These are phyloP conservation scores for Quillaja saponaria DNA, from an alignment of 306 rosid species.

Conservation along the genomic window DNA sequence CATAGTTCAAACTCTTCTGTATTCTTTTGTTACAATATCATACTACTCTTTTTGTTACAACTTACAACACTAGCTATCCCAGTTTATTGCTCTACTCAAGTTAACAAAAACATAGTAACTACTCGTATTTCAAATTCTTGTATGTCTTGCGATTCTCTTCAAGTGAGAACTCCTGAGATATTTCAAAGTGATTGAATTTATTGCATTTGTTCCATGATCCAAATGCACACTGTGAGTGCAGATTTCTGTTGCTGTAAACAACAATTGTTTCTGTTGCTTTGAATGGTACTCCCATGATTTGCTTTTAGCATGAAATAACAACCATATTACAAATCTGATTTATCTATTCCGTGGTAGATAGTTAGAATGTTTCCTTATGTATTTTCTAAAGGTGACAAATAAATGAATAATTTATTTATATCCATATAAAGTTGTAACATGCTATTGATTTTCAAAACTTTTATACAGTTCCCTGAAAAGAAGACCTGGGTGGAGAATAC, in stretches of 20 bases:
- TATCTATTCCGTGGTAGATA: slow-evolving; percentile 9
- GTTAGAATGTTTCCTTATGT: slow-evolving; percentile 11
- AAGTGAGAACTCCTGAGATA: no score
- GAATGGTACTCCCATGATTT: no score
- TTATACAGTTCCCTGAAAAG: slow-evolving; percentile 59
- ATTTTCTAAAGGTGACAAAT: no score
- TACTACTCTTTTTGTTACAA: slow-evolving; percentile 5
- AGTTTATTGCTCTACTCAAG: no score
- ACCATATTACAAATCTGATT: slow-evolving; percentile 6
- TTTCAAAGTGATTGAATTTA: no score
- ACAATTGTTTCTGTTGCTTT: slow-evolving; percentile 5
- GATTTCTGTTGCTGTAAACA: no score
- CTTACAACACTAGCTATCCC: slow-evolving; percentile 2
- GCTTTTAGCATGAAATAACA: slow-evolving; percentile 16
- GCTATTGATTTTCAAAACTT: slow-evolving; percentile 29
- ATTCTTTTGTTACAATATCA: slow-evolving; percentile 5
- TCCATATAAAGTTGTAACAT: slow-evolving; percentile 23
- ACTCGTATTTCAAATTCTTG: neutral
- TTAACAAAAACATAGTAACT: neutral
- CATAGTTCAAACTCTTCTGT: neutral
- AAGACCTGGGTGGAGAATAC: slow-evolving; percentile 56
- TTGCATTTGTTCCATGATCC: no score
- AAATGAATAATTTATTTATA: neutral
- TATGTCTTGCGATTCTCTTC: no score
- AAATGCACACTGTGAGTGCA: no score